phyloP scores from a whole-genome alignment of 495 filamentous ascomycete genomes.

The Neurospora sp. region DNA sequence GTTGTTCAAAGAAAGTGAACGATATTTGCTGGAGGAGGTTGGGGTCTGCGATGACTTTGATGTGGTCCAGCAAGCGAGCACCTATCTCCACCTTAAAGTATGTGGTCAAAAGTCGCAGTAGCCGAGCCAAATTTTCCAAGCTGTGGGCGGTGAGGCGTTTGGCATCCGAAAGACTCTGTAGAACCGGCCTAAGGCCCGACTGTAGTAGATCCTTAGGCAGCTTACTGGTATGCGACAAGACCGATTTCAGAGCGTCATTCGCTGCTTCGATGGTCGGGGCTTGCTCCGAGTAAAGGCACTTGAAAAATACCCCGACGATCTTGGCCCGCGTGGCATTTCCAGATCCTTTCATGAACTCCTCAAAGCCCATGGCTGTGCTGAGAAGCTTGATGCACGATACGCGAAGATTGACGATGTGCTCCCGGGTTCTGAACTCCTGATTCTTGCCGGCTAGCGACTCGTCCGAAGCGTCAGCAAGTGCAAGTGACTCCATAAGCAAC shows the following conservation, averaged over 20 bases:
- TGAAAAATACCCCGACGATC: slow-evolving; percentile 95
- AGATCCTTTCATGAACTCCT: slow-evolving; percentile 62
- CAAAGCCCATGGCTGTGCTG: slow-evolving; percentile 83
- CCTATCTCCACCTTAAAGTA: slow-evolving; percentile 99
- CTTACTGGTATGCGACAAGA: slow-evolving; percentile 80
- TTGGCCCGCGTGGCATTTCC: slow-evolving; percentile 67
- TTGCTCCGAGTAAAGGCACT: slow-evolving; percentile 85
- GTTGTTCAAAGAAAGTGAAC: slow-evolving; percentile 88
- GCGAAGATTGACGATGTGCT: slow-evolving; percentile 81
- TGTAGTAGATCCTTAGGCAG: slow-evolving; percentile 92
- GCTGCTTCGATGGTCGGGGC: slow-evolving; percentile 89
- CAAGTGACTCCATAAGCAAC: slow-evolving; percentile 83
- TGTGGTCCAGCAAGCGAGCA: slow-evolving; percentile 77
- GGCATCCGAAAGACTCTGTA: slow-evolving; percentile 92
- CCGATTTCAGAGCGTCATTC: slow-evolving; percentile 73
- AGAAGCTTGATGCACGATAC: slow-evolving; percentile 90
- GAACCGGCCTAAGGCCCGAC: slow-evolving; percentile 83
- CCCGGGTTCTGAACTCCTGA: slow-evolving; percentile 78
- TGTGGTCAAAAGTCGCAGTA: slow-evolving; percentile 84
- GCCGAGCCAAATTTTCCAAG: slow-evolving; percentile 79
- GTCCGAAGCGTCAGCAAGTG: slow-evolving; percentile 86
- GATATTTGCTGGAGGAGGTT: slow-evolving; percentile 75
- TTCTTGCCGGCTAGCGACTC: slow-evolving; percentile 77
- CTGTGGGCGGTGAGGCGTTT: slow-evolving; percentile 82
- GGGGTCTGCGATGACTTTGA: slow-evolving; percentile 81